Base-by-base conservation (phyloP, 441 rosid genomes). In the Cnidoscolus chayamansa region DNA sequence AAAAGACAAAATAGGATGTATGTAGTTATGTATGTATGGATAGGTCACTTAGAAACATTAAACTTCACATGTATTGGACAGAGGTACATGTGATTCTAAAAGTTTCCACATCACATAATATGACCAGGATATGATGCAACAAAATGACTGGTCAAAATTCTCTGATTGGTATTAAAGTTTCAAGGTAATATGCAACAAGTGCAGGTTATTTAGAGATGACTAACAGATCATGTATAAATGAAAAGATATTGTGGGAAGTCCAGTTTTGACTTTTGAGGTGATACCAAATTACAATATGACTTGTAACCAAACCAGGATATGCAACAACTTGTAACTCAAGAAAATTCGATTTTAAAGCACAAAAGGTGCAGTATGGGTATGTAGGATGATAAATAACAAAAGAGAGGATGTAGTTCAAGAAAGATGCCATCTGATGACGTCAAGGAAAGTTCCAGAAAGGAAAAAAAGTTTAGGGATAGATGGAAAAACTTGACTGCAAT, bases 1-100 rank as follows among this genome's bases (percentile, higher is more conserved):
- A 80, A 82, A 81, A 63, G 71, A 68, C 57, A 76, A 65, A 64
- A 65, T 19, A 53, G 13, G 65, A 71, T n/a, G 56, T 57, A 71
- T 3, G 10, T 61, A 71, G 13, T 15, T 35, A 35, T 2, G 4
- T 35, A 35, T 35, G 4, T 40, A 40, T 40, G 7, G 4, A 50
- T 63, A 37, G 70, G 66, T 77, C 45, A 72, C 20, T 25, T 19
- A 63, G 55, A 67, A 74, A 59, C 20, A 72, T 10, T 56, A 70
- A 20, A 51, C 32, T 57, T 48, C 35, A 73, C 53, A 53, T 5
- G 19, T 45, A n/a, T 11, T 10, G 65, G 51, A 68, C 51, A 11
- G 25, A 10, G 0, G 13, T 15, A 43, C 13, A 25, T 13, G 25
- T 58, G 48, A 45, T 30, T 40, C 8, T 43, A 47, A 8, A 56